Percentiles rank a stretch among this genome's conserved stretches.
Conservation (phyloP, 1,139 yeast genomes). For the Kurtzmaniella quercitrusa region DNA sequence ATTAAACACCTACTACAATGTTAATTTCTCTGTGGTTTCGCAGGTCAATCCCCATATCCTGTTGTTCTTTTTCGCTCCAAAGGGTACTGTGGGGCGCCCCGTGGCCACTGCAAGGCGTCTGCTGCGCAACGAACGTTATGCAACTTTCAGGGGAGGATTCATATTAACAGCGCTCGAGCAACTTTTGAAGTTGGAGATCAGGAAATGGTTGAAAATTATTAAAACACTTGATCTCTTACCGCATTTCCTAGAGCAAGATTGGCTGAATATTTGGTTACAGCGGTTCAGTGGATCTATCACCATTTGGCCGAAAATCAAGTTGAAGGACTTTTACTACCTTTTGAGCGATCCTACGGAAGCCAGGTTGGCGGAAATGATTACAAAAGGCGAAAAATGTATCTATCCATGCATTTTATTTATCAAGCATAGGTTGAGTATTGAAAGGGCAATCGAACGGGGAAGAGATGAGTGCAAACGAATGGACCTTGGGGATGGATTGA, state of each 20-base stretch:
- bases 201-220: constrained; percentile 69
- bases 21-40: constrained; percentile 70
- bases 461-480: constrained; percentile 13
- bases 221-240: constrained; percentile 68
- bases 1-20: constrained; percentile 72
- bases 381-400: constrained; percentile 62
- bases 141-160: constrained; percentile 69
- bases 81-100: constrained; percentile 80
- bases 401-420: constrained; percentile 66
- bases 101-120: constrained; percentile 49
- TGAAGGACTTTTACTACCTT: constrained; percentile 61
- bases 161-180: constrained; percentile 71
- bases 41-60: constrained; percentile 84
- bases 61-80: constrained; percentile 72
- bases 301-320: constrained; percentile 64
- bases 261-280: constrained; percentile 77
- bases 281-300: constrained; percentile 73
- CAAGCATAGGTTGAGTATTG: constrained; percentile 58
- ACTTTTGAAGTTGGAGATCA: constrained; percentile 64
- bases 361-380: constrained; percentile 51
- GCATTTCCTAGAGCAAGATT: constrained; percentile 67
- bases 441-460: constrained; percentile 59
- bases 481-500: constrained; percentile 4
- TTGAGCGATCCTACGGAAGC: constrained; percentile 66
- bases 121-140: constrained; percentile 32